Base-by-base conservation (phyloP, 768 basidiomycete genomes). In the Mycena sanguinolenta region DNA sequence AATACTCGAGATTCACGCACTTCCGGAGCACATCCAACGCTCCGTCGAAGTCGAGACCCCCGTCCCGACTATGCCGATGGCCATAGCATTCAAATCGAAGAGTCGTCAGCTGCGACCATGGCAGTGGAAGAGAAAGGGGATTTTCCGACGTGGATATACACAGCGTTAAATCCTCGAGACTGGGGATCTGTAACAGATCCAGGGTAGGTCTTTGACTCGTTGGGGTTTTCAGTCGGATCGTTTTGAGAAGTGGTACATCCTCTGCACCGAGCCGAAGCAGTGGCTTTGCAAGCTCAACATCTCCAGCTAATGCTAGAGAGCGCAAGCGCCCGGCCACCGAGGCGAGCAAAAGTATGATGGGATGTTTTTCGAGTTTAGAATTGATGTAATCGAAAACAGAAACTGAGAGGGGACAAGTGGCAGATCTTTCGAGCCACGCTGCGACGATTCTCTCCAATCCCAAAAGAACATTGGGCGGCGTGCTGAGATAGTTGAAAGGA, bases 1-100 rank as follows among this genome's bases (percentile, higher is more conserved):
- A 63, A 19, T 16, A 13, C 34, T 21, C 21, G n/a, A 63, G 62
- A 44, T 55, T 63, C 34, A 52, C 39, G 25, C 62, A 63, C 8
- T 52, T 39, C 2, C n/a, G n/a, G n/a, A n/a, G n/a, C n/a, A n/a
- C n/a, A n/a, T n/a, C n/a, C n/a, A n/a, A n/a, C n/a, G n/a, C 52
- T 16, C 23, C 52, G 21, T 16, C 3, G 10, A 46, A 13, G 32
- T 52, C 49, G 8, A 52, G n/a, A 23, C 60, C 60, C 6, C 46
- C 60, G 21, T 36, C n/a, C 5, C 12, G 6, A 19, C 49, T 49
- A 2, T 36, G 46, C 49, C 46, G 38, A 4, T 17, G 13, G 17
- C 30, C 30, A 50, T n/a, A 62, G 32, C 46, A 62, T 34, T 13
- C 9, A 19, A 62, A 49, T n/a, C 21, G 25, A 32, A 62, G 60